Conservation (phyloP, 768 basidiomycete species). For the Pluteus cervinus region DNA sequence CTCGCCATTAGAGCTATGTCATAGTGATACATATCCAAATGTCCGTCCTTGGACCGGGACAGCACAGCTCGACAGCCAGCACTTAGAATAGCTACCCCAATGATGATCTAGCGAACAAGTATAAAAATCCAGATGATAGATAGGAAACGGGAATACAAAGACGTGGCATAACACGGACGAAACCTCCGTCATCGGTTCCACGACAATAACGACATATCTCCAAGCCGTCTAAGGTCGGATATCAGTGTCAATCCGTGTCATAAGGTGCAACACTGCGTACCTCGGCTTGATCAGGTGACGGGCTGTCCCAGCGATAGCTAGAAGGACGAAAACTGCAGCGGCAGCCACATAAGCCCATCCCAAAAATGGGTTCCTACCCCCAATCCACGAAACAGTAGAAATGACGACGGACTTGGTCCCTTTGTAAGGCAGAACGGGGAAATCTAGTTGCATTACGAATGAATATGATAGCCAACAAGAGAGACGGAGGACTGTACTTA, state of each 20-base stretch:
- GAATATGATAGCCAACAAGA: conserved; percentile 5
- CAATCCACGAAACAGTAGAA: conserved; percentile 97
- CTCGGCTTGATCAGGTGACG: conserved; percentile 92
- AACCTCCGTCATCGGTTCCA: conserved; percentile 58
- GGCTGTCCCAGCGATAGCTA: conserved; percentile 84
- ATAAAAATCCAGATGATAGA: no score
- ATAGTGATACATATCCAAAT: no score
- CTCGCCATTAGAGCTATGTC: no score
- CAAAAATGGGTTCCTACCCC: conserved; percentile 96
- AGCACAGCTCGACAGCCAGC: no score
- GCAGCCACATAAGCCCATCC: conserved; percentile 97
- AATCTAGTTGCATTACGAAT: conserved; percentile 49
- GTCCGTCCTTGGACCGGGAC: no score
- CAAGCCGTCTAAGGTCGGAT: conserved; percentile 52
- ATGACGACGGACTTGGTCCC: conserved; percentile 98
- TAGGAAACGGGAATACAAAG: no score
- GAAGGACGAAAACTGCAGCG: conserved; percentile 77
- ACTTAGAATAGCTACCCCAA: no score
- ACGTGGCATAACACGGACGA: conserved; percentile 11
- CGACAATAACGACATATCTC: conserved; percentile 82
- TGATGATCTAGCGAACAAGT: no score
- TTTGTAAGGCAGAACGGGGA: conserved; percentile 83
- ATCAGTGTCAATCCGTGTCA: conserved; percentile 4
- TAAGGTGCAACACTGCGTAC: conserved; percentile 29
- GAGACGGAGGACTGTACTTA: conserved; percentile 56